Evolutionary conservation across 2,329 filamentous ascomycete genomes (phyloP).

Genomic region (Leptographium lundbergii): DNA sequence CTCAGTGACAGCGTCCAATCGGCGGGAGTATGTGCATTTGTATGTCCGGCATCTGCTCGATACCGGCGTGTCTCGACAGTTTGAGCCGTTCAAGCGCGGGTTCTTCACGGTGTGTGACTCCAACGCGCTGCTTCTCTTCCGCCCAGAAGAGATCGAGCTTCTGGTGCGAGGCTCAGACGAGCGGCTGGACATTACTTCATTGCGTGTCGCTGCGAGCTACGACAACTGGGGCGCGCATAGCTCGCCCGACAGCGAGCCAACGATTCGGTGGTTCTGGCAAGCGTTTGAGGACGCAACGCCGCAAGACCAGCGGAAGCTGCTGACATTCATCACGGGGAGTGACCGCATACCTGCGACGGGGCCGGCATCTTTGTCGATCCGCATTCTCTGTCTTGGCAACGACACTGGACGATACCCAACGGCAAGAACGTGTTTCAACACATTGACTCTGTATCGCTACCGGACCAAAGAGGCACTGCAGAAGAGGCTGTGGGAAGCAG

Average conservation of each 20-base stretch:
- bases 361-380: slow-evolving; percentile 64
- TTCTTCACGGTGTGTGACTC: slow-evolving; percentile 89
- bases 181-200: slow-evolving; percentile 60
- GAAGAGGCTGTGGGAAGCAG: slow-evolving; percentile 66
- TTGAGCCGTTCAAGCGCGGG: slow-evolving; percentile 85
- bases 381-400: slow-evolving; percentile 61
- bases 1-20: slow-evolving; percentile 72
- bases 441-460: slow-evolving; percentile 66
- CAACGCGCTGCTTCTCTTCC: slow-evolving; percentile 76
- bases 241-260: slow-evolving; percentile 47
- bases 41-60: slow-evolving; percentile 76
- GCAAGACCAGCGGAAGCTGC: slow-evolving; percentile 59
- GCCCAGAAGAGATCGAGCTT: slow-evolving; percentile 83
- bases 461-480: slow-evolving; percentile 53
- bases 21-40: slow-evolving; percentile 73
- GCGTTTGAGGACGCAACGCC: slow-evolving; percentile 56
- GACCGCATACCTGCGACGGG: slow-evolving; percentile 86
- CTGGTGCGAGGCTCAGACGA: slow-evolving; percentile 79
- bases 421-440: slow-evolving; percentile 86
- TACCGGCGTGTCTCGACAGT: slow-evolving; percentile 64
- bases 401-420: slow-evolving; percentile 67
- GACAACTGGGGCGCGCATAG: slow-evolving; percentile 59
- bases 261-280: slow-evolving; percentile 81
- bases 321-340: slow-evolving; percentile 81
- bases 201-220: slow-evolving; percentile 67